Base-by-base conservation (phyloP, 768 basidiomycete species). In the Jaapia argillacea region DNA sequence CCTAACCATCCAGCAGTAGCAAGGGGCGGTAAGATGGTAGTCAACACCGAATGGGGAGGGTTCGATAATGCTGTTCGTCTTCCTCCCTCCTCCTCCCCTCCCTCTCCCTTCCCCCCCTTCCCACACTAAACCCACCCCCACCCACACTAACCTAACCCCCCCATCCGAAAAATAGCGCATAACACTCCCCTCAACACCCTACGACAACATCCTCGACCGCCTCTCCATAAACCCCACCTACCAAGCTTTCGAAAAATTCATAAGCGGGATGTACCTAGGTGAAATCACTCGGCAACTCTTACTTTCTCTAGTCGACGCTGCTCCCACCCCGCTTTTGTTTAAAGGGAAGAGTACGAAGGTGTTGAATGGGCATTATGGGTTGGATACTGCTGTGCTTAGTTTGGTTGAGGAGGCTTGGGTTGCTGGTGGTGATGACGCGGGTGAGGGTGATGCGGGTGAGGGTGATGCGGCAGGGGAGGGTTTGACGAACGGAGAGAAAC, bases 241-340 rank as follows among this genome's bases (percentile, higher is more conserved):
- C 58, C 96, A 98, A 59, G 87, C 87, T 2, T 98, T 91, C 58
- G 96, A 99, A 64, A 99, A 98, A 68, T 90, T 96, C 66, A 85
- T 99, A 52, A 96, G 91, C 1, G 96, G 96, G 45, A 97, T 99
- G 94, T 99, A 99, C 61, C 77, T 98, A 31, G 96, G 96, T 45
- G 96, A 99, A 64, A 77, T 98, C 48, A 75, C 83, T 21, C 83
- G 96, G 28, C 86, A 87, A 56, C 67, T 94, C 53, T 70, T 97
- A 42, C 70, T 91, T 24, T 75, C 88, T 40, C 67, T 97, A 49
- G 68, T 94, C 50, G 88, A 90, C 51, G 80, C 83, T 4, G 64
- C 75, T 13, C 85, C 86, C 1, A 69, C 69, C 44, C 60, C 85
- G 5, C 56, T 90, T 24, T 70, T 98, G 21, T 96, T 99, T 63